These are phyloP conservation scores for Pseudopithomyces maydicus DNA, from an alignment of 2,329 filamentous ascomycete species.

Conservation along the genomic window DNA sequence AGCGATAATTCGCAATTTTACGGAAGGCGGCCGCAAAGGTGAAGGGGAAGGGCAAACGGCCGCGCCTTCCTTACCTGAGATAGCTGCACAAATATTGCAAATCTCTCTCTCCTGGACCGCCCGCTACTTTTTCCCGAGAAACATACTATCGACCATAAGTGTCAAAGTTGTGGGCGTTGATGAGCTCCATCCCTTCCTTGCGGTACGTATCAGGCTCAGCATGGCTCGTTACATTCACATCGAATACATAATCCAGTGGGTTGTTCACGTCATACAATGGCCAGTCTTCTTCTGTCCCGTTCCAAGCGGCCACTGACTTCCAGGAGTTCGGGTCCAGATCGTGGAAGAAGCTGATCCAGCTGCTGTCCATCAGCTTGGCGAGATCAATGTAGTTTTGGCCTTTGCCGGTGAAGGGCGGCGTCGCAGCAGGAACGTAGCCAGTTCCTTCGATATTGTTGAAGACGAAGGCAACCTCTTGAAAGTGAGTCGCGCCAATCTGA, in stretches of 20 bases:
- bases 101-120: background rate
- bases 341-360: slow-evolving; percentile 54
- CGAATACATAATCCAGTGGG: slow-evolving; percentile 52
- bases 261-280: slow-evolving; percentile 44
- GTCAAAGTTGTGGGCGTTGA: slow-evolving; percentile 28
- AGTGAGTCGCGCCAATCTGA: slow-evolving; percentile 57
- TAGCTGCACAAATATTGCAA: background rate
- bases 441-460: slow-evolving; percentile 56
- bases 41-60: background rate
- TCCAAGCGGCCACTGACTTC: slow-evolving; percentile 13
- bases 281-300: slow-evolving; percentile 40
- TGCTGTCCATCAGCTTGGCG: slow-evolving; percentile 50
- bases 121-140: no score
- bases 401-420: slow-evolving; percentile 42
- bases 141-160: background rate
- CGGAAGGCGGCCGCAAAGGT: background rate
- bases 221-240: slow-evolving; percentile 49
- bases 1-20: background rate
- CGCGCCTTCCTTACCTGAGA: background rate
- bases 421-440: slow-evolving; percentile 27
- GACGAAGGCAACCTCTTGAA: slow-evolving; percentile 56
- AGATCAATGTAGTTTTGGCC: slow-evolving; percentile 45
- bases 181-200: slow-evolving; percentile 51
- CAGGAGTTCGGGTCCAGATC: slow-evolving; percentile 36
- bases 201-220: slow-evolving; percentile 52